phyloP scores from a whole-genome alignment of 2,329 filamentous ascomycete species.

The Ophioceras dolichostomum region DNA sequence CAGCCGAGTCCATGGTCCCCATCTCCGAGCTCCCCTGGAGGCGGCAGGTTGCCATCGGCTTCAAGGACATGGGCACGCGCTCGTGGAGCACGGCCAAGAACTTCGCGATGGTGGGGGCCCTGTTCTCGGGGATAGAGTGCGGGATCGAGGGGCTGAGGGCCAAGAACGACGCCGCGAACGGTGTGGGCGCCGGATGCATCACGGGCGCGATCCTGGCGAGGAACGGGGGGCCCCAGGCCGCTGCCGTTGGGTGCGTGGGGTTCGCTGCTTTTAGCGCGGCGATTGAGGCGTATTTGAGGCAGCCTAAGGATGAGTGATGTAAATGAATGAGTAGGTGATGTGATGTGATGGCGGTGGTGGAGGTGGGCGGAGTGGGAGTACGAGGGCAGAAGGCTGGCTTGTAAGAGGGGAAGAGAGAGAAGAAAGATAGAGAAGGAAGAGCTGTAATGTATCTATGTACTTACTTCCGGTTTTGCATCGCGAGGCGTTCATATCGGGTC shows the following conservation, averaged over 20 bases:
- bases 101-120: conserved; percentile 84
- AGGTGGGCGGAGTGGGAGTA: conserved; percentile 1
- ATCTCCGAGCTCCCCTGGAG: conserved; percentile 60
- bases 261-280: conserved; percentile 90
- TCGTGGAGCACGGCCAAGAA: conserved; percentile 81
- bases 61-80: conserved; percentile 87
- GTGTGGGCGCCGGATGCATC: conserved; percentile 75
- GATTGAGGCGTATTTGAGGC: conserved; percentile 85
- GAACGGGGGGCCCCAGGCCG: conserved; percentile 80
- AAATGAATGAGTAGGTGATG: not conserved
- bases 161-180: conserved; percentile 88
- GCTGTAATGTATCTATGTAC: too few relatives aligned
- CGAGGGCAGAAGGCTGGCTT: not conserved
- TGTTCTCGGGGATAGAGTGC: conserved; percentile 91
- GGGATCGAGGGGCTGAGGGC: conserved; percentile 85
- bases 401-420: too few relatives aligned
- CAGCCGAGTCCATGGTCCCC: conserved; percentile 11
- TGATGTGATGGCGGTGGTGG: conserved; percentile 3
- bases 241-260: conserved; percentile 75
- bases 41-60: conserved; percentile 72
- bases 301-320: conserved; percentile 41
- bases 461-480: too few relatives aligned
- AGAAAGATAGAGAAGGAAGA: not conserved
- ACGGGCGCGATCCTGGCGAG: conserved; percentile 82
- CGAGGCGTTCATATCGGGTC: too few relatives aligned